phyloP scores from a whole-genome alignment of 108 stramenopile species.

The Licmophora abbreviata region DNA sequence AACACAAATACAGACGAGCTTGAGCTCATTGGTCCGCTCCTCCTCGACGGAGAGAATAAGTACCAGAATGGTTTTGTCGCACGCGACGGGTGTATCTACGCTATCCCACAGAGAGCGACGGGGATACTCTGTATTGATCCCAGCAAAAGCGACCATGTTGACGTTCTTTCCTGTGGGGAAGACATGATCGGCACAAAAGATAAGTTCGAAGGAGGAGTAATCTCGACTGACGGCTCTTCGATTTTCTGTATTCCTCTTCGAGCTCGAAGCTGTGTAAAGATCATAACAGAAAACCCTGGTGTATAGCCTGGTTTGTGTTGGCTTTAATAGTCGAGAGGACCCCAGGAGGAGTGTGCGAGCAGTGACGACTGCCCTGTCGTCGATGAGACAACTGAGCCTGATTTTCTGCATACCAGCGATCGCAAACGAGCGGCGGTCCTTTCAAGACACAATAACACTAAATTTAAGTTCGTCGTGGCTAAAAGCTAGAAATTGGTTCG shows the following conservation, averaged over 20 bases:
- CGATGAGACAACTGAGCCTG: too few relatives aligned
- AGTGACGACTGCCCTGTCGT: too few relatives aligned
- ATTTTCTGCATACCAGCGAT: too few relatives aligned
- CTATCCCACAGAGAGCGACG: conserved; percentile 49
- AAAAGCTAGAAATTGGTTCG: too few relatives aligned
- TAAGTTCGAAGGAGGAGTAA: conserved; percentile 66
- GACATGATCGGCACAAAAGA: conserved; percentile 52
- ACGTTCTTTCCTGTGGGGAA: conserved; percentile 49
- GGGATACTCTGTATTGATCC: conserved; percentile 51
- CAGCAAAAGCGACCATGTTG: conserved; percentile 35
- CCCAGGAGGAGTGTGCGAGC: too few relatives aligned
- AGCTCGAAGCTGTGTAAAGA: conserved; percentile 41
- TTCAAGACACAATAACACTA: too few relatives aligned
- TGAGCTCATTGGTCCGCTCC: conserved; percentile 31
- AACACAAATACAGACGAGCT: conserved; percentile 45
- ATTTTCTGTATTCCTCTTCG: conserved; percentile 61
- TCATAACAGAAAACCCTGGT: conserved; percentile 20
- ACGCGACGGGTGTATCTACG: conserved; percentile 56
- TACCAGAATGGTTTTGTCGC: conserved; percentile 61
- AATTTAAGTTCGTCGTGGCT: too few relatives aligned
- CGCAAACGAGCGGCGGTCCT: too few relatives aligned
- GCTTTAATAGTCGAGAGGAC: too few relatives aligned
- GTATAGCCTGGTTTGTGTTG: too few relatives aligned
- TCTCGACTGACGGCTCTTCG: conserved; percentile 42
- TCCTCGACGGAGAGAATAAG: conserved; percentile 64